Evolutionary conservation across 2,329 filamentous ascomycete genomes (phyloP).

Genomic region (Anthostomella pinea): DNA sequence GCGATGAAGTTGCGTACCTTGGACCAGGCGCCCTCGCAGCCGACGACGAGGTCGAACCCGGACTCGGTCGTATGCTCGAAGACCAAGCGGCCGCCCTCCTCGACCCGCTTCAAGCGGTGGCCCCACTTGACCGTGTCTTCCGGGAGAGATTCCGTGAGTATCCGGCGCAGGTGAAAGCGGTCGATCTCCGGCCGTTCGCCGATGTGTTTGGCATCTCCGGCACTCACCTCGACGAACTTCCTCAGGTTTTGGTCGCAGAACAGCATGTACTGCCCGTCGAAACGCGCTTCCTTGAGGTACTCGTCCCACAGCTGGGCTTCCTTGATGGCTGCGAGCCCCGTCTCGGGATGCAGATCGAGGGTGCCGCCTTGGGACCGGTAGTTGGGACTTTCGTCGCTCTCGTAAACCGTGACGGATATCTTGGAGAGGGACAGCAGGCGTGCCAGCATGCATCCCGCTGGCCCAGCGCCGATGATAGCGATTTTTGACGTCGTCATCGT

Average conservation of each 20-base stretch:
- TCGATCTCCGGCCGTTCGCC: slow-evolving; percentile 53
- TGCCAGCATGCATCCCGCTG: slow-evolving; percentile 47
- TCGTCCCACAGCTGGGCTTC: slow-evolving; percentile 48
- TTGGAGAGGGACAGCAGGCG: slow-evolving; percentile 47
- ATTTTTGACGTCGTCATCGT: slow-evolving; percentile 32
- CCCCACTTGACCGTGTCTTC: slow-evolving; percentile 45
- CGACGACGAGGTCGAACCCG: slow-evolving; percentile 39
- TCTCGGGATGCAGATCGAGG: slow-evolving; percentile 51
- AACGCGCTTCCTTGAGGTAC: slow-evolving; percentile 49
- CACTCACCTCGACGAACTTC: slow-evolving; percentile 30
- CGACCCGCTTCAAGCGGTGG: slow-evolving; percentile 39
- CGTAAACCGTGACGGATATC: slow-evolving; percentile 48
- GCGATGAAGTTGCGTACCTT: slow-evolving; percentile 35
- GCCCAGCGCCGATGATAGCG: slow-evolving; percentile 49
- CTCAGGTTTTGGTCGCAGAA: slow-evolving; percentile 43
- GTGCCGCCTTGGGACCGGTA: slow-evolving; percentile 50
- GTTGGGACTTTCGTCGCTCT: slow-evolving; percentile 43
- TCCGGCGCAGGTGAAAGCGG: slow-evolving; percentile 40
- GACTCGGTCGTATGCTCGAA: slow-evolving; percentile 34
- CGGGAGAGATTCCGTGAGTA: slow-evolving; percentile 46
- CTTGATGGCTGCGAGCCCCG: slow-evolving; percentile 49
- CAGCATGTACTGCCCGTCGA: slow-evolving; percentile 49
- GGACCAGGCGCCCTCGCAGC: slow-evolving; percentile 38
- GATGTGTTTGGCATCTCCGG: slow-evolving; percentile 29
- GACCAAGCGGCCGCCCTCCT: slow-evolving; percentile 33